These are phyloP conservation scores for Pelargonium myrrhifolium DNA, from an alignment of 441 rosid species.

Conservation along the genomic window DNA sequence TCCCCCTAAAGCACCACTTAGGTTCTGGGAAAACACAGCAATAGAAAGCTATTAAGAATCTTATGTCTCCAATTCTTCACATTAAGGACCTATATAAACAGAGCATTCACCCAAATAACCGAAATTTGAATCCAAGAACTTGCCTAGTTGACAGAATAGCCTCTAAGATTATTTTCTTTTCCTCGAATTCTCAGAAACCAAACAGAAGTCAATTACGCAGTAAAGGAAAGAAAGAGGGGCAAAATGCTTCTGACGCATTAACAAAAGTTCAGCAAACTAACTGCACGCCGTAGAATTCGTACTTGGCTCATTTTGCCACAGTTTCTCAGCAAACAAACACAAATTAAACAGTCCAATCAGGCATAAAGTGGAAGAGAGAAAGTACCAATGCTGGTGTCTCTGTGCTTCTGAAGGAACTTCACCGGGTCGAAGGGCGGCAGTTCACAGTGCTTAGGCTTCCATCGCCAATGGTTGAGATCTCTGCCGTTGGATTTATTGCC, in stretches of 20 bases:
- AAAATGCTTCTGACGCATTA: background rate
- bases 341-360: background rate
- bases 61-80: background rate
- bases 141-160: background rate
- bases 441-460: slow-evolving; percentile 60
- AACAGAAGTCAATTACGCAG: background rate
- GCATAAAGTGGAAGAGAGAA: background rate
- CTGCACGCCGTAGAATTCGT: background rate
- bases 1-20: too few species aligned
- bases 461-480: slow-evolving; percentile 61
- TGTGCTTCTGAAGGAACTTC: slow-evolving; percentile 41
- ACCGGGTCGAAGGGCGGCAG: slow-evolving; percentile 58
- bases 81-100: background rate
- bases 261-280: background rate
- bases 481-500: slow-evolving; percentile 58
- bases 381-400: slow-evolving; percentile 68
- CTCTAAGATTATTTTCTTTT: background rate
- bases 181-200: background rate
- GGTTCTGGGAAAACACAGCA: too few species aligned
- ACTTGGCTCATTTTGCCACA: background rate
- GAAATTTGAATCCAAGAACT: background rate
- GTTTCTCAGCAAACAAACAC: background rate
- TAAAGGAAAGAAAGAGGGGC: too few species aligned
- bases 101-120: background rate
- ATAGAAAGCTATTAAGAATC: background rate